Percentiles rank a stretch among this genome's conserved stretches.
Conservation (phyloP, 768 basidiomycete species). For the Suillus subluteus region DNA sequence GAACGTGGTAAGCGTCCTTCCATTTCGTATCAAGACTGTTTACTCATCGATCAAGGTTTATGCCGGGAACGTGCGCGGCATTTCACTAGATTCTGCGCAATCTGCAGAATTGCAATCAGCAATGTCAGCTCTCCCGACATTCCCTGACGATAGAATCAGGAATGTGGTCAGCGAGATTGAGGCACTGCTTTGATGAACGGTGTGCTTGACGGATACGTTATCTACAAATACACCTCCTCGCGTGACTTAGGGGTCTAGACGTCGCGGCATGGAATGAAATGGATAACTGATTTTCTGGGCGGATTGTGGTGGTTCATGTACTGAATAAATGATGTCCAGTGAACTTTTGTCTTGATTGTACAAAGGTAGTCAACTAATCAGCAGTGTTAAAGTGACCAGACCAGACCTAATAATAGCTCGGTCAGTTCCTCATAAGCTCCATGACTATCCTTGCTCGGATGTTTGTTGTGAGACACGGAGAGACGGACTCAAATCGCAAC, state of each 20-base stretch:
- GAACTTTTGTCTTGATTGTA: background rate
- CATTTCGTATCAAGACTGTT: background rate
- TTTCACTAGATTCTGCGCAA: constrained; percentile 33
- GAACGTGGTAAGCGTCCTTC: constrained; percentile 56
- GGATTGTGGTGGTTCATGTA: background rate
- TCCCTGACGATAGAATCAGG: constrained; percentile 63
- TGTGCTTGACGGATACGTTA: background rate
- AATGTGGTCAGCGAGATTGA: constrained; percentile 53
- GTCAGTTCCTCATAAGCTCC: background rate
- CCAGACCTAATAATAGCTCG: background rate
- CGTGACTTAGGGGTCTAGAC: background rate
- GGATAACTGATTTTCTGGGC: background rate
- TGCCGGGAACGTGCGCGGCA: constrained; percentile 43
- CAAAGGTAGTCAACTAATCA: background rate
- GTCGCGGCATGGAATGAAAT: background rate
- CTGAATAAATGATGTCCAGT: background rate
- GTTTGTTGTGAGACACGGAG: constrained; percentile 77
- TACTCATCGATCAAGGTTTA: constrained; percentile 46
- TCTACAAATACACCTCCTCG: background rate
- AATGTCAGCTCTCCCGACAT: constrained; percentile 32
- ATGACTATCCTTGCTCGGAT: constrained; percentile 43
- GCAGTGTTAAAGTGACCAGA: background rate
- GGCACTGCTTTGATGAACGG: constrained; percentile 38
- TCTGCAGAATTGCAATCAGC: constrained; percentile 34
- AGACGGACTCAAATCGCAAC: constrained; percentile 69